Evolutionary conservation across 179 eudicot genomes (phyloP), one percentile per base, ranked within the genome.

Genomic region (Vitellaria paradoxa): DNA sequence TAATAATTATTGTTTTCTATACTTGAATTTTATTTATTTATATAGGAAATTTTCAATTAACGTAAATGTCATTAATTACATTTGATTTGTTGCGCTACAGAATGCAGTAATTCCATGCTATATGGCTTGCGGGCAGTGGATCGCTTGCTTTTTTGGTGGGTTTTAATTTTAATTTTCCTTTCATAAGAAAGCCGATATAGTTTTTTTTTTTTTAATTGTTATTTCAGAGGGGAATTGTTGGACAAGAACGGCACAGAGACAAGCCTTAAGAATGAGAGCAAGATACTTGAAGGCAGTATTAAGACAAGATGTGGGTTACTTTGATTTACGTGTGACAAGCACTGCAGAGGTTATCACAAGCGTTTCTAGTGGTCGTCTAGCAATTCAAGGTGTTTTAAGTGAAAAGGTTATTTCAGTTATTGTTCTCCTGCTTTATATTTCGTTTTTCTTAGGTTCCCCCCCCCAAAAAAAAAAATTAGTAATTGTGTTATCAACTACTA

Each of bases 211-310:
- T 20, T 30, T 42, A 15, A 1, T 30, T 3, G 20, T 49, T 3
- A 13, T 9, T 72, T 26, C 59, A 94, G 98, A 92, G 89, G 98
- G 98, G 37, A 92, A 86, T 83, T 91, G 98, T 74, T 94, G 98
- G 98, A 86, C 98, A 79, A 89, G 98, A 82, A 92, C 98, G 52
- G 96, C 88, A 7, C 97, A 91, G 85, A 92, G 98, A 61, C 98
- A 92, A 77, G 92, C 98, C 15, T 85, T 96, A 14, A 84, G 86
- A 66, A 85, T 94, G 88, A 88, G 97, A 79, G 81, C 85, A 24
- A 88, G 86, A 76, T 92, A 92, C 74, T 70, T 94, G 45, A 89
- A 91, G 79, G 97, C 98, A 73, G 92, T 94, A 18, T 47, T 94
- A 59, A 86, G 98, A 80, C 98, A 94, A 83, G 98, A 94, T 50